These are phyloP conservation scores for Cryphonectria naterciae DNA, from an alignment of 2,329 filamentous ascomycete species.

Conservation along the genomic window DNA sequence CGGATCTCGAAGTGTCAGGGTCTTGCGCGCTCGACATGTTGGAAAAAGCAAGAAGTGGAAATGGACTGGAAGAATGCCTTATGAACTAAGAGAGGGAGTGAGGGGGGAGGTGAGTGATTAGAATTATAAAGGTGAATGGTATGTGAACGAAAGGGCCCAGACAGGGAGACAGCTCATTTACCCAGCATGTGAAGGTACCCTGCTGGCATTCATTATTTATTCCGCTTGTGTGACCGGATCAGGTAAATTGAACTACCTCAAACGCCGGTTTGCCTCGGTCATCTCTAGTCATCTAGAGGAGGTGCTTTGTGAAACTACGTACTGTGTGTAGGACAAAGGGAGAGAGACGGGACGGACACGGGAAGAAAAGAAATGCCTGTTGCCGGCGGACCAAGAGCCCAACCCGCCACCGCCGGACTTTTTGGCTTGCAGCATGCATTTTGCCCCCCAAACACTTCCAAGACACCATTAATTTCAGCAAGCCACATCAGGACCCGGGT, in stretches of 20 bases:
- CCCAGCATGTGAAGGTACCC: too few species aligned
- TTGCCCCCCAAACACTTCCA: neutral
- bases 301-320: neutral
- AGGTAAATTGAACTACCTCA: neutral
- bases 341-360: conserved; percentile 2
- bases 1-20: neutral
- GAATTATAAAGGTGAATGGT: neutral
- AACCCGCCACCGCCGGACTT: neutral
- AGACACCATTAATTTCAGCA: neutral
- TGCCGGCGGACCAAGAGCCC: neutral
- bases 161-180: neutral
- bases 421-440: neutral
- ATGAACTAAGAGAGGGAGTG: neutral
- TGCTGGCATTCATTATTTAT: neutral
- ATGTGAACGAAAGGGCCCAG: neutral
- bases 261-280: neutral
- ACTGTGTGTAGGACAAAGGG: neutral
- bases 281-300: neutral
- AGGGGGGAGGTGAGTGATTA: neutral
- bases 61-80: neutral
- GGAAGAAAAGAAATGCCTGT: neutral
- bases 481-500: neutral
- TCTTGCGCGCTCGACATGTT: neutral
- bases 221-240: neutral
- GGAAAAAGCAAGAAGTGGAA: neutral